Evolutionary conservation across 495 filamentous ascomycete genomes (phyloP), one percentile per base, ranked within the genome.

Genomic region (Aspergillus incahuasiensis): DNA sequence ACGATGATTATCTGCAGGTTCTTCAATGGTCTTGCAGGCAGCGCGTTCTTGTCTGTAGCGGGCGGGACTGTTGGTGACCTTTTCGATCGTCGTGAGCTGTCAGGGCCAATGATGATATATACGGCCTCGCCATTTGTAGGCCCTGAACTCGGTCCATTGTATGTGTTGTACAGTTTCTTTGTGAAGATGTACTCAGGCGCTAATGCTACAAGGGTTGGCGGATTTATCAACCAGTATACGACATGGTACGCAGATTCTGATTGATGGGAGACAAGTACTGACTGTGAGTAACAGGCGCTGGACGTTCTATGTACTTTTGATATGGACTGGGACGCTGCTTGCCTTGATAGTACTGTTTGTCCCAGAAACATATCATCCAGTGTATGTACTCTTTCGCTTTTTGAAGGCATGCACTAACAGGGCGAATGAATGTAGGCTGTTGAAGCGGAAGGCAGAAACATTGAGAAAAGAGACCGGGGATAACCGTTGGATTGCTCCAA

Each of bases 11-110:
- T 95, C 12, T 80, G 81, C 19, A 84, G 94, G 5, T 97, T 97
- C 64, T 79, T 98, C 59, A 85, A 87, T 62, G 94, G 94, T 0
- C 68, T 97, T 15, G 80, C 90, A 0, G 92, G 94, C 6, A 87
- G 83, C 56, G 91, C 92, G 2, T 97, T 98, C 67, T 71, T 98
- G 46, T 87, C 83, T 51, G 92, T 97, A 3, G 88, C 91, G 4
- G 92, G 94, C 24, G 92, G 91, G 0, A 96, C 91, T 1, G 88
- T 96, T 4, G 91, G 90, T 9, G 92, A 98, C 67, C 72, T 97
- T 71, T 97, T 97, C 68, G 74, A 74, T 15, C 83, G 83, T 21
- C 76, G 89, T 44, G 80, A 91, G 48, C 85, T 97, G 48, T 83
- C 82, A 52, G 77, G 79, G 30, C 87, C 86, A 5, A 89, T 90